These are phyloP conservation scores for Fusarium irregulare DNA, from an alignment of 2,329 filamentous ascomycete genomes.

Conservation along the genomic window DNA sequence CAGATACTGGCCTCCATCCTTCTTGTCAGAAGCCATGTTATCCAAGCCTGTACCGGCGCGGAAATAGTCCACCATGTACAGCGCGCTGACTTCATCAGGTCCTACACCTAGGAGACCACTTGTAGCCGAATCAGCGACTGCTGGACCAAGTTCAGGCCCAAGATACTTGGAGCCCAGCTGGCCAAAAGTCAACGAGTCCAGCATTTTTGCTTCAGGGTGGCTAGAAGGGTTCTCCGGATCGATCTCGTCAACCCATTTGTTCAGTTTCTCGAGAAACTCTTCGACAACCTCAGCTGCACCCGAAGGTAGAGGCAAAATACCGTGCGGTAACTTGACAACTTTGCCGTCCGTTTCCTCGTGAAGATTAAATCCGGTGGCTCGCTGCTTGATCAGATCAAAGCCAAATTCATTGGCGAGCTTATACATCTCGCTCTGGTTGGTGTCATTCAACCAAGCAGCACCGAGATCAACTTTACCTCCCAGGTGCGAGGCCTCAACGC, in stretches of 20 bases:
- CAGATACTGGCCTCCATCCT: constrained; percentile 41
- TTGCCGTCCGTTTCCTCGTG: constrained; percentile 19
- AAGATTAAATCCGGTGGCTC: constrained; percentile 19
- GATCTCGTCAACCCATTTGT: constrained; percentile 14
- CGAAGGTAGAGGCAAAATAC: constrained; percentile 8
- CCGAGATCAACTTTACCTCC: constrained; percentile 36
- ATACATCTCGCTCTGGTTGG: constrained; percentile 36
- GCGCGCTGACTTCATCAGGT: constrained; percentile 33
- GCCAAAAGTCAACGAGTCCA: constrained; percentile 23
- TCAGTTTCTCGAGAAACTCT: constrained; percentile 12
- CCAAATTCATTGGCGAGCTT: constrained; percentile 31
- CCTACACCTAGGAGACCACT: constrained; percentile 33
- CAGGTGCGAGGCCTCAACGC: constrained; percentile 6
- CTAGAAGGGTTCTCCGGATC: constrained; percentile 13
- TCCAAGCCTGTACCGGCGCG: constrained; percentile 34
- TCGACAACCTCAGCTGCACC: constrained; percentile 15
- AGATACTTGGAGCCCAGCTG: constrained; percentile 12
- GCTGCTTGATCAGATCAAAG: constrained; percentile 35
- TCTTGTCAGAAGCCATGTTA: constrained; percentile 35
- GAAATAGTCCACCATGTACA: constrained; percentile 39
- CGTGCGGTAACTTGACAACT: constrained; percentile 21
- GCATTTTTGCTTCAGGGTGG: constrained; percentile 16
- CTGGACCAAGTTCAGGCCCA: constrained; percentile 12
- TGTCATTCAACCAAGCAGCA: constrained; percentile 44
- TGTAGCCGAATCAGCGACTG: constrained; percentile 11